Base-by-base conservation (phyloP, 2,329 filamentous ascomycete genomes). In the Botrytis medusae region DNA sequence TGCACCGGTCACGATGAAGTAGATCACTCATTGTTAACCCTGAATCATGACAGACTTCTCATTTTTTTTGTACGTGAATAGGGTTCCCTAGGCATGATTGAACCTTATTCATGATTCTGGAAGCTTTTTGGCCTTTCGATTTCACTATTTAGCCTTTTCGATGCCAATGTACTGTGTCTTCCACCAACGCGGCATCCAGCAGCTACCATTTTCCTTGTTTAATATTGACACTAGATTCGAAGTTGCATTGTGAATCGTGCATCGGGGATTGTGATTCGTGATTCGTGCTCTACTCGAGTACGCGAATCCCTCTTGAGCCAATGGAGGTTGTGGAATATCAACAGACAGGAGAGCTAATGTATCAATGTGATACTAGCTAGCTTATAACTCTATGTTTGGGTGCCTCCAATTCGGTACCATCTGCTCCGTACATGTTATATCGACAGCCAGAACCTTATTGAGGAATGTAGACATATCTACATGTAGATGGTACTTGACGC, bases 81-180 rank as follows among this genome's bases (percentile, higher is more conserved):
- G 34, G 20, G 25, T 18, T 40, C 14, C 64, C 64, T 22, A 16
- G 34, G n/a, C 5, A 57, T 7, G 18, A 22, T 4, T 32, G 48
- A 67, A 68, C 46, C 48, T 68, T 68, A 29, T 40, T 68, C 64
- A 42, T 42, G 46, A 42, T 68, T 68, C 64, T 68, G 64, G 64
- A 68, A 68, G 64, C 46, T 54, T 68, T 54, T 29, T 54, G 44
- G 32, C 64, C 12, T 51, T 67, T 67, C 46, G 46, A 67, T 67
- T 40, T 48, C 32, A 46, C 12, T 46, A 48, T 65, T 34, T n/a
- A 61, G 42, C n/a, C 62, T 32, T 34, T 65, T 25, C 29, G n/a
- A 42, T 64, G n/a, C 32, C 46, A 34, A 29, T 20, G 5, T 37
- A 20, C 63, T 67, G 18, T 51, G 61, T 67, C 29, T 51, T 16